phyloP scores from a whole-genome alignment of 1,139 yeast species.

The Magnusiomyces tetraspermus region DNA sequence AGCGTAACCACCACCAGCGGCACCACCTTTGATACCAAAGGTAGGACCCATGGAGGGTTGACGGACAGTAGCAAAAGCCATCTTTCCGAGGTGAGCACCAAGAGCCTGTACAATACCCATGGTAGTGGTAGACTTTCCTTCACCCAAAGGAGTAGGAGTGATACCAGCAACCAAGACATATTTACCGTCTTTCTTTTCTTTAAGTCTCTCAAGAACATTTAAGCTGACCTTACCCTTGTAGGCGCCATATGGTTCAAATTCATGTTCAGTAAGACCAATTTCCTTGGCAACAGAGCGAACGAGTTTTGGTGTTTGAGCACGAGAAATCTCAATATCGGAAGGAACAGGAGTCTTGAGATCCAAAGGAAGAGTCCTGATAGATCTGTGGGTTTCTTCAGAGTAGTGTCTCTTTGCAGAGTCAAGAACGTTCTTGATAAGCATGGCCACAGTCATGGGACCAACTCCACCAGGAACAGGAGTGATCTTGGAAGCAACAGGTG shows the following conservation, averaged over 20 bases:
- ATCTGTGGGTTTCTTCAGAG: slow-evolving; percentile 25
- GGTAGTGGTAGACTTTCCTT: slow-evolving; percentile 95
- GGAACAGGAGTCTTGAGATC: slow-evolving; percentile 79
- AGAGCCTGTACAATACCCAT: slow-evolving; percentile 98
- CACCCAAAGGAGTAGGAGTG: slow-evolving; percentile 97
- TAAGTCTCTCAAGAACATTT: slow-evolving; percentile 61
- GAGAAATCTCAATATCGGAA: slow-evolving; percentile 82
- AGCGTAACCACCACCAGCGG: slow-evolving; percentile 98
- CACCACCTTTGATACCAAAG: slow-evolving; percentile 98
- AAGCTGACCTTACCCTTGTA: slow-evolving; percentile 86
- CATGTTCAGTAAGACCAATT: slow-evolving; percentile 70
- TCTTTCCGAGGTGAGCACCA: slow-evolving; percentile 82
- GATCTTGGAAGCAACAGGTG: slow-evolving; percentile 57
- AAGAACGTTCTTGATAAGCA: slow-evolving; percentile 78
- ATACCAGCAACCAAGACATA: slow-evolving; percentile 93
- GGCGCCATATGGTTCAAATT: slow-evolving; percentile 83
- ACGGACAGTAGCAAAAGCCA: slow-evolving; percentile 90
- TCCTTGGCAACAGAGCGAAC: slow-evolving; percentile 73
- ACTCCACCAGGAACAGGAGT: slow-evolving; percentile 99
- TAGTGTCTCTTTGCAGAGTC: slow-evolving; percentile 56
- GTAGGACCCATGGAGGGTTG: slow-evolving; percentile 99
- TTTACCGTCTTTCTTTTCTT: slow-evolving; percentile 64
- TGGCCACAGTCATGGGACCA: slow-evolving; percentile 98
- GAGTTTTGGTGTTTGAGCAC: slow-evolving; percentile 80
- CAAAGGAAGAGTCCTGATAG: slow-evolving; percentile 50